Evolutionary conservation across 805 yeast species (phyloP), one percentile per base, ranked within the genome.

Genomic region (Vanderwaltozyma verrucispora): DNA sequence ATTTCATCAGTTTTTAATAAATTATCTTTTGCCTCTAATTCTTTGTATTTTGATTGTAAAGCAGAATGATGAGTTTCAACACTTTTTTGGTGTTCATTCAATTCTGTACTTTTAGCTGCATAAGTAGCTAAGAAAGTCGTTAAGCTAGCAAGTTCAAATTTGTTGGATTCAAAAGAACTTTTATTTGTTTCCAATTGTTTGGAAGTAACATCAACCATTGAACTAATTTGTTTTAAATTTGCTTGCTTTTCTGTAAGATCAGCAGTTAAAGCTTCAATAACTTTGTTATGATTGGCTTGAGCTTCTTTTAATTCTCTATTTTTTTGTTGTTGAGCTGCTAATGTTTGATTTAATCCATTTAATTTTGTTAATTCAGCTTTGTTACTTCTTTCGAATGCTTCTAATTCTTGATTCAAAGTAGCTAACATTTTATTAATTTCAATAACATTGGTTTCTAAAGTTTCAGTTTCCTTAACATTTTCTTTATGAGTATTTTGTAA

Each of bases 301-400:
- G 72, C 75, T 45, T 82, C 89, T 48, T 78, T 80, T 49, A 81
- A 60, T 2, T 70, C 53, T 13, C 75, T 67, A 46, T 81, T 83
- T 47, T 74, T 73, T 50, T 75, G 72, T 59, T 82, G 88, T 12
- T 80, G 71, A 35, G 71, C 73, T 37, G 79, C 84, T 33, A 80
- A 65, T 14, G 71, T 69, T 5, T 69, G 55, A 49, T 81, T 82
- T 37, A 78, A 63, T 33, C 72, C 74, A 46, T 74, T 75, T 44
- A 81, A 66, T 45, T 80, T 76, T 0, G 75, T 55, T 41, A 83
- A 81, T 33, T 80, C 70, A 4, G 83, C 75, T 54, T 83, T 81
- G 49, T 73, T 73, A 47, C 74, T 80, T 9, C 94, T 94, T 56
- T 88, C 95, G 2, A 83, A 73, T 32, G 83, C 69, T 0, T 85